These are phyloP conservation scores for Plantago major DNA, from an alignment of 257 asterid genomes.

Conservation along the genomic window DNA sequence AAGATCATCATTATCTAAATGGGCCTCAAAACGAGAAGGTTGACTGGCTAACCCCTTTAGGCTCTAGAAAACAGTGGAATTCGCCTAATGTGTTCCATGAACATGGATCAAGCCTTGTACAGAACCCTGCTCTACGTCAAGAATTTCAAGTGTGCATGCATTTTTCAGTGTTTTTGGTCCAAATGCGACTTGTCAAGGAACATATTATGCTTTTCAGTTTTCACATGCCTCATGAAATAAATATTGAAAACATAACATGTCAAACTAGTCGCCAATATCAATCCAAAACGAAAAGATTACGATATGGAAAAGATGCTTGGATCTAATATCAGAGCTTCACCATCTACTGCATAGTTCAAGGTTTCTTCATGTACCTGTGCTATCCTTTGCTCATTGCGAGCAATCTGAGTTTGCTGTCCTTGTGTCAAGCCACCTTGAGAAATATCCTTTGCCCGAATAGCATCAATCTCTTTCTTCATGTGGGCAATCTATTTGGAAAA, in stretches of 20 bases:
- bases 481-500: slow-evolving; percentile 67
- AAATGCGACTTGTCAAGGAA: too few species aligned
- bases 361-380: slow-evolving; percentile 58
- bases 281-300: background rate
- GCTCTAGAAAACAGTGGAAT: too few species aligned
- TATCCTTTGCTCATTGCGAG: slow-evolving; percentile 96
- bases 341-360: slow-evolving; percentile 5
- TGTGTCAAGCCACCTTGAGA: slow-evolving; percentile 99
- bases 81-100: too few species aligned
- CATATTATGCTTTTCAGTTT: too few species aligned
- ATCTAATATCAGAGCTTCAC: background rate
- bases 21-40: too few species aligned
- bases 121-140: too few species aligned
- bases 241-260: background rate
- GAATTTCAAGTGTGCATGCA: too few species aligned
- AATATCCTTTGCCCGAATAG: slow-evolving; percentile 97
- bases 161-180: too few species aligned
- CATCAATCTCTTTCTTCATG: slow-evolving; percentile 99
- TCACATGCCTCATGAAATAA: too few species aligned
- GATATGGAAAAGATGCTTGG: slow-evolving; percentile 11
- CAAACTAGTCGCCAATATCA: slow-evolving; percentile 12
- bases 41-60: too few species aligned
- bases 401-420: slow-evolving; percentile 99
- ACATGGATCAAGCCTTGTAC: too few species aligned
- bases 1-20: too few species aligned